Conservation (phyloP, 495 filamentous ascomycete genomes). For the Choiromyces venosus region DNA sequence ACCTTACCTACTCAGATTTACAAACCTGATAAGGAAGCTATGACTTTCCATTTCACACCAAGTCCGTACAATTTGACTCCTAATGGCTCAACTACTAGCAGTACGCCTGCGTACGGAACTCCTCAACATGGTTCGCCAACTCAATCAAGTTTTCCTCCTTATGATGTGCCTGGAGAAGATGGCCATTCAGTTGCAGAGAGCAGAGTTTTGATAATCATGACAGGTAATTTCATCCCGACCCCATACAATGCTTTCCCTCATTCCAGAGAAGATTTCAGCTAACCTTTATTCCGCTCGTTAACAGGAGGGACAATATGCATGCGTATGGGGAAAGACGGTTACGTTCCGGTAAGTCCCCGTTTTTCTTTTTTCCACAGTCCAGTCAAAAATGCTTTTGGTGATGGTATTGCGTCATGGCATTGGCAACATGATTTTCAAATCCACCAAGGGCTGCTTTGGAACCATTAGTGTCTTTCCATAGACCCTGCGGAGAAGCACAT, state of each 20-base stretch:
- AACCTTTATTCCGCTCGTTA: background rate
- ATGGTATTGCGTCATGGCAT: background rate
- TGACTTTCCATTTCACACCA: background rate
- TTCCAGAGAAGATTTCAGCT: background rate
- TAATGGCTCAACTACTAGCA: background rate
- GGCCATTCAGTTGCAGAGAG: conserved; percentile 51
- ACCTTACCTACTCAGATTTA: background rate
- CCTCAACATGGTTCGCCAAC: background rate
- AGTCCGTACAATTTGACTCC: background rate
- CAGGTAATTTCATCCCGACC: conserved; percentile 48
- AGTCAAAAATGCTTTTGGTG: background rate
- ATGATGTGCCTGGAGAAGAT: conserved; percentile 14
- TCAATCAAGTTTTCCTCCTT: background rate
- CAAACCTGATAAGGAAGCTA: background rate
- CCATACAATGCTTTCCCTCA: no score
- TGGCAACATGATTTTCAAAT: background rate
- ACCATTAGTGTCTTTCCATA: background rate
- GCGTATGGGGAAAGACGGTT: conserved; percentile 53
- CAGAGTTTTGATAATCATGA: conserved; percentile 83
- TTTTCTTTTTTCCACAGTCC: background rate
- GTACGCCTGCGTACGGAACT: background rate
- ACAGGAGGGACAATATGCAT: conserved; percentile 84
- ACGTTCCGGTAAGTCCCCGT: conserved; percentile 45
- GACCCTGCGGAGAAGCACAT: background rate
- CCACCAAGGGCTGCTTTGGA: background rate